phyloP scores from a whole-genome alignment of 768 basidiomycete genomes.

The Brasilioporus rufonigricans region DNA sequence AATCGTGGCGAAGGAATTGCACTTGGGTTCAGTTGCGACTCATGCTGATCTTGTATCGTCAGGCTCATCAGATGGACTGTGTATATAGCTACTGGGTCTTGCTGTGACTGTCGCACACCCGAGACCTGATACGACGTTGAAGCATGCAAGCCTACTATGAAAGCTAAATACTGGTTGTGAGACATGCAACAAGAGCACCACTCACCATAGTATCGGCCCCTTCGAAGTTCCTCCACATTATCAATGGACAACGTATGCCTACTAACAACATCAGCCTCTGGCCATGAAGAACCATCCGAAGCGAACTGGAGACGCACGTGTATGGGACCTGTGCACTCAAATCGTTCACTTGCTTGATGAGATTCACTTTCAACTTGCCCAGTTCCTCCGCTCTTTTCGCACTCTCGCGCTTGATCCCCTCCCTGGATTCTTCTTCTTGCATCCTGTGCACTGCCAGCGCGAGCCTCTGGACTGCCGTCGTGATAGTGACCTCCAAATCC shows the following conservation, averaged over 20 bases:
- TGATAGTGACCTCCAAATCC: neutral
- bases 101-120: constrained; percentile 6
- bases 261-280: neutral
- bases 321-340: neutral
- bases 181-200: neutral
- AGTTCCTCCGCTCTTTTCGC: neutral
- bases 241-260: constrained; percentile 15
- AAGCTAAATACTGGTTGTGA: neutral
- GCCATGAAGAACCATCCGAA: neutral
- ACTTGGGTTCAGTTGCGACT: constrained; percentile 23
- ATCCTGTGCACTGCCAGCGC: neutral
- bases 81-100: constrained; percentile 16
- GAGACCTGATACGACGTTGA: constrained; percentile 1
- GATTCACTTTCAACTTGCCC: neutral
- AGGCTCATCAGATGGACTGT: constrained; percentile 29
- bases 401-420: neutral
- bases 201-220: neutral
- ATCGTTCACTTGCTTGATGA: neutral
- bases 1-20: constrained; percentile 25
- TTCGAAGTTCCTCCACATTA: neutral
- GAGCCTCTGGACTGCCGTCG: neutral
- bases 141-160: neutral
- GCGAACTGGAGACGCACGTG: neutral
- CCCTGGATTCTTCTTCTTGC: neutral
- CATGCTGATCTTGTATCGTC: constrained; percentile 28